Base-by-base conservation (phyloP, 768 basidiomycete species). In the Auricularia auricula-judae region DNA sequence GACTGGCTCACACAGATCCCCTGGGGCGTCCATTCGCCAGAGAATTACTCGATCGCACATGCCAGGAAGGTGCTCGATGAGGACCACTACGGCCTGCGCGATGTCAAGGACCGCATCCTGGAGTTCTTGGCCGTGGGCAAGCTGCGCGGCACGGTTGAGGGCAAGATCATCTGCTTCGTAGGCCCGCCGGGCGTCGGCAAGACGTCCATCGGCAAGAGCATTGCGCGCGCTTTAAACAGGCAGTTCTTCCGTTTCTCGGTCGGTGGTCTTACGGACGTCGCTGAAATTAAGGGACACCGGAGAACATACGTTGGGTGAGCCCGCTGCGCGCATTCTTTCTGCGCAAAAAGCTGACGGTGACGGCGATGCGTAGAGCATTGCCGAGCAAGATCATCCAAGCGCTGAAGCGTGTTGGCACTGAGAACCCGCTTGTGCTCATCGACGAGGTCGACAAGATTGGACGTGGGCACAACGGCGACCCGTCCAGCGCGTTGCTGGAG, bases 101-200 rank as follows among this genome's bases (percentile, higher is more conserved):
- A 95, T 70, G 86, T 97, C 70, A 98, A 98, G 72, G 87, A 91
- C 56, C 87, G 94, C 60, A 96, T 98, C 67, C 82, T 97, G 35
- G 94, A 98, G 72, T 98, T 98, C 80, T 84, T 98, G 63, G 94
- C 94, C 1, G 94, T 97, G 0, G 94, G 94, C 21, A 96, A 95
- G 73, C 83, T 96, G 0, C 86, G 94, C 16, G 97, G 97, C 7
- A 93, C 89, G 0, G 93, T 98, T 18, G 82, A 98, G 71, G 97
- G 96, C 69, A 99, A 99, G 80, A 99, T 99, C 70, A 88, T 98
- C 51, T 96, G 94, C 71, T 84, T 99, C 29, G 92, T 89, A 44
- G 97, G 97, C 16, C 97, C 97, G 10, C 97, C 96, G 3, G 96
- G 96, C 72, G 97, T 99, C 3, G 96, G 96, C 47, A 98, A 98